A percentile compares a stretch with the other conserved stretches of the same genome.
phyloP scores from a whole-genome alignment of 129 eudicot species.

The Heracleum sosnowskyi region DNA sequence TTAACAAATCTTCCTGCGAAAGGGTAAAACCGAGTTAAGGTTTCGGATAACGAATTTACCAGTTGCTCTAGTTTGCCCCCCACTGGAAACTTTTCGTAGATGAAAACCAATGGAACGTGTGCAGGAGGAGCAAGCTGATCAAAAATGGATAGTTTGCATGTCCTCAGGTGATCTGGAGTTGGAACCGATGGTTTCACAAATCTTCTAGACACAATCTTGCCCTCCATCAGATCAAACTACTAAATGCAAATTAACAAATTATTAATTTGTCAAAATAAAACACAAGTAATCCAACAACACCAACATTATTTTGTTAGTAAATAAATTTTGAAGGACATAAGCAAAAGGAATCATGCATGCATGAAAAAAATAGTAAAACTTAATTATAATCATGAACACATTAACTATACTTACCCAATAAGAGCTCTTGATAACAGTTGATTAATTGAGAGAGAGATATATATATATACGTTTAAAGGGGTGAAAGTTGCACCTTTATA shows the following conservation, averaged over 20 bases:
- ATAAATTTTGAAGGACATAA: background rate
- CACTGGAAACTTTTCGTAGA: background rate
- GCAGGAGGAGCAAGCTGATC: constrained; percentile 20
- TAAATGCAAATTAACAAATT: background rate
- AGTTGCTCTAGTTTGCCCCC: background rate
- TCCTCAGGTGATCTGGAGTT: constrained; percentile 16
- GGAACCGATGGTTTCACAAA: constrained; percentile 22
- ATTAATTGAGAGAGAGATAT: background rate
- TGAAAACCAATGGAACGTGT: constrained; percentile 8
- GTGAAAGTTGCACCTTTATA: background rate
- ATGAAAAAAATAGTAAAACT: background rate
- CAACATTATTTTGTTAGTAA: no score
- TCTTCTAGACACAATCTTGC: constrained; percentile 13
- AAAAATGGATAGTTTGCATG: constrained; percentile 10
- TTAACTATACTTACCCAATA: background rate
- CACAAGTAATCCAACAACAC: background rate
- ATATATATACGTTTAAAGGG: no score
- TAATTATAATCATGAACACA: no score
- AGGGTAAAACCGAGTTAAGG: constrained; percentile 17
- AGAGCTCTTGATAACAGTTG: background rate
- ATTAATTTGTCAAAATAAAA: background rate
- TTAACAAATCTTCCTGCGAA: constrained; percentile 24
- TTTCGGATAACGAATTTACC: constrained; percentile 17
- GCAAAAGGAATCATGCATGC: background rate
- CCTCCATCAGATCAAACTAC: constrained; percentile 3